These are phyloP conservation scores for Fusarium protoensiforme DNA, from an alignment of 2,329 filamentous ascomycete species.

Conservation along the genomic window DNA sequence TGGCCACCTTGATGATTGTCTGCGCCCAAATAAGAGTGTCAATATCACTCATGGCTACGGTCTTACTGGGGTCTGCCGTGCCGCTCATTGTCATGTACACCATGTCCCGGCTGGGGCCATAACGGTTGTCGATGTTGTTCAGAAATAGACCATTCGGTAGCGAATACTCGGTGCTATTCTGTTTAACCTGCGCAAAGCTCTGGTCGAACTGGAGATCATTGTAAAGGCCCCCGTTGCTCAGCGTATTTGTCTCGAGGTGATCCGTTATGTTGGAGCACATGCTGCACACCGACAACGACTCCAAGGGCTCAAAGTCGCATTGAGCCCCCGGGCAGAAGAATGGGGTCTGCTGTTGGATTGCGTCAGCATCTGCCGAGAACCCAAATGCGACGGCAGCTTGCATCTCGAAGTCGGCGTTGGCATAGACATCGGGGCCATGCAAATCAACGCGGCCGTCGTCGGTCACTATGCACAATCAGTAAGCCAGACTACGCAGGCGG, in stretches of 20 bases:
- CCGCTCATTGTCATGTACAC: slow-evolving; percentile 26
- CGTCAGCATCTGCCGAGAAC: not conserved
- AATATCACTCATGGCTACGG: slow-evolving; percentile 16
- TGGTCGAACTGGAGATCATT: not conserved
- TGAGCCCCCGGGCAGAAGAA: not conserved
- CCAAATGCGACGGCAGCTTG: slow-evolving; percentile 18
- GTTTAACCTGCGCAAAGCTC: not conserved
- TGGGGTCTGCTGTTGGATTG: slow-evolving; percentile 1
- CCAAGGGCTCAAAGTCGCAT: slow-evolving; percentile 4
- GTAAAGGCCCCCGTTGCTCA: not conserved
- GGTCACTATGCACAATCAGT: not conserved
- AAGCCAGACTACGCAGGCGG: not conserved
- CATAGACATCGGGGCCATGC: not conserved
- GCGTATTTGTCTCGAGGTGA: not conserved
- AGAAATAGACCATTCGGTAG: slow-evolving; percentile 16
- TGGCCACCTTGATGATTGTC: slow-evolving; percentile 19
- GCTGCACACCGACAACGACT: slow-evolving; percentile 17
- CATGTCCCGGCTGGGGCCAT: slow-evolving; percentile 1
- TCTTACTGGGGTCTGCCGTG: slow-evolving; percentile 7
- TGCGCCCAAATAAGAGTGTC: slow-evolving; percentile 31
- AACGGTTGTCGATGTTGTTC: slow-evolving; percentile 9
- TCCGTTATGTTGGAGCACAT: slow-evolving; percentile 11
- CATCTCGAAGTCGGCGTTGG: slow-evolving; percentile 22
- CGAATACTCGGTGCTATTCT: not conserved
- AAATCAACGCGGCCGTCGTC: not conserved